Conservation (phyloP, 805 yeast genomes). For the Isabelozyma gotoi region DNA sequence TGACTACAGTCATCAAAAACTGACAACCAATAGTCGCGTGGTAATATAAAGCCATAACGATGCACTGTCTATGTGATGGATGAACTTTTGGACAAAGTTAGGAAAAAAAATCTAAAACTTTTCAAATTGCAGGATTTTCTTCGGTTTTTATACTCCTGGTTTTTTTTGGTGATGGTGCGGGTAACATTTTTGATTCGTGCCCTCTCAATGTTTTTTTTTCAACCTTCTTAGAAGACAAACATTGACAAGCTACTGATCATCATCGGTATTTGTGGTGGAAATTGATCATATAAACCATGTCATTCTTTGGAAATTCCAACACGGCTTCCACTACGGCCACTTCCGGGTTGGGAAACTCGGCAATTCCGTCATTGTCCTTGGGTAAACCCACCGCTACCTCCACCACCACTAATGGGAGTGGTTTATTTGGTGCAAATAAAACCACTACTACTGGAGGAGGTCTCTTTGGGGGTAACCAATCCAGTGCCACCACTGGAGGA, state of each 20-base stretch:
- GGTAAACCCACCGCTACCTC: background rate
- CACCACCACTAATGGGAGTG: too few relatives aligned
- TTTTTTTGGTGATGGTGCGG: background rate
- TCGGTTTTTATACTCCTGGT: background rate
- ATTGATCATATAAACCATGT: background rate
- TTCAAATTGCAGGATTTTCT: background rate
- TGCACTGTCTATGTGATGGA: constrained; percentile 75
- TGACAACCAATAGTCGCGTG: constrained; percentile 18
- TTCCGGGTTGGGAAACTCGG: too few relatives aligned
- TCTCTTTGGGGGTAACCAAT: too few relatives aligned
- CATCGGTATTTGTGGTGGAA: background rate
- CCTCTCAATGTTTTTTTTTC: too few relatives aligned
- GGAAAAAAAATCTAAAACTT: constrained; percentile 1
- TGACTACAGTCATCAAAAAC: constrained; percentile 26
- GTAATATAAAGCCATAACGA: constrained; percentile 24
- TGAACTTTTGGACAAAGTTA: constrained; percentile 65
- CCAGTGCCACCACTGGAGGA: background rate
- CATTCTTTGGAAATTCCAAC: background rate
- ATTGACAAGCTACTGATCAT: background rate
- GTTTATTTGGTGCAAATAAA: too few relatives aligned
- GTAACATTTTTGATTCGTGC: background rate
- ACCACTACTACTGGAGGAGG: background rate
- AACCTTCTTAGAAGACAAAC: background rate
- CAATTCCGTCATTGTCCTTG: background rate
- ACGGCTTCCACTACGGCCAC: background rate